Base-by-base conservation (phyloP, 2,329 filamentous ascomycete genomes). In the Aspergillus sp. region DNA sequence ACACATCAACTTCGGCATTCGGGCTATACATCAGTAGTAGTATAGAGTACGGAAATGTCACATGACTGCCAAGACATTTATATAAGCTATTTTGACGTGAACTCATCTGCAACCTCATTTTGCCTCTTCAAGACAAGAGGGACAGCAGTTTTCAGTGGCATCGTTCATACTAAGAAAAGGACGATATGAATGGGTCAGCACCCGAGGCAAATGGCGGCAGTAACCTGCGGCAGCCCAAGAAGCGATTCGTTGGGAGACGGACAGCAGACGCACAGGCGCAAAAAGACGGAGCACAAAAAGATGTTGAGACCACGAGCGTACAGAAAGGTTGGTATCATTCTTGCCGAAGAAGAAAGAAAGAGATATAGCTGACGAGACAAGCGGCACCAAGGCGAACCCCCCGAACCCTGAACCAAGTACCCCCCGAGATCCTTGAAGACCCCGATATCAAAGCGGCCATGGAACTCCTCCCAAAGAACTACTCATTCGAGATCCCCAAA, bases 401-500 rank as follows among this genome's bases (percentile, higher is more conserved):
- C 1, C 79, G 93, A 53, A 80, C 89, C n/a, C 70, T 97, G 50
- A 97, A 96, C 64, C 87, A 93, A 62, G 86, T 98, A 1, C 91
- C 93, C 2, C 77, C 83, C 10, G 85, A 91, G 53, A 95, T 98
- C 52, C 75, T 93, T 19, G 78, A 94, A 53, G 85, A 98, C 60
- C 75, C 82, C 42, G 86, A 85, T 42, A 86, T 98, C 60, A 91
- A 91, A 66, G 85, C 83, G 40, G 93, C 93, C 3, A 89, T 97
- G 48, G 77, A 82, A 4, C 78, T 98, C 30, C 80, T 98, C 2
- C 93, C 93, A 1, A 74, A 81, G n/a, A 98, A 98, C 73, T 98
- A 98, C 77, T 91, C 87, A 58, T 98, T 98, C 65, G 93, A 98
- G 72, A 89, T 98, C 47, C 93, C 88, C 64, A 98, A 98, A 73